Conservation (phyloP, 176 grass and related monocot species). For the Bonia amplexicaulis region DNA sequence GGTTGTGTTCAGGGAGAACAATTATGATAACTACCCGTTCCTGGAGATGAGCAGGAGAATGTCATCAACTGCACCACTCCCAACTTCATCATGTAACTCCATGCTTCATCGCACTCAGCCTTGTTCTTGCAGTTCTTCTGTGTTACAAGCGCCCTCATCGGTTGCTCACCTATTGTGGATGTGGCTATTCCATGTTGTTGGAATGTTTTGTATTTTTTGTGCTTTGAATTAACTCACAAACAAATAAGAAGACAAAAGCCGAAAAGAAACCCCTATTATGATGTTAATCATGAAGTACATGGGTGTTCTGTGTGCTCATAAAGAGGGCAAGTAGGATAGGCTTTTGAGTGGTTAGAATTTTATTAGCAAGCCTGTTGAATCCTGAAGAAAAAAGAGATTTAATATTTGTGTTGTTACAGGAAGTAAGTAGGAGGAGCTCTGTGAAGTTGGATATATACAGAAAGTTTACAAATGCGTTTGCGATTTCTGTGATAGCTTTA, state of each 20-base stretch:
- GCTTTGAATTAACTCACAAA: background rate
- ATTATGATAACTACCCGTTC: slow-evolving; percentile 94
- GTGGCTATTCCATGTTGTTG: background rate
- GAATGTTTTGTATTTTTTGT: background rate
- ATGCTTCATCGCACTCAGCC: background rate
- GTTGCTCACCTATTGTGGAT: background rate
- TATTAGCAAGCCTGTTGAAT: slow-evolving; percentile 15
- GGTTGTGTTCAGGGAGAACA: slow-evolving; percentile 67
- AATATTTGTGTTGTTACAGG: background rate
- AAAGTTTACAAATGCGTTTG: slow-evolving; percentile 93
- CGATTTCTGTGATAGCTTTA: slow-evolving; percentile 80
- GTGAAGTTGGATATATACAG: slow-evolving; percentile 95
- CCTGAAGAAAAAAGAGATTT: background rate
- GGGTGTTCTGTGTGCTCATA: background rate
- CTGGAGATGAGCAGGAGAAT: slow-evolving; percentile 84
- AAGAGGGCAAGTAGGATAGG: slow-evolving; percentile 1
- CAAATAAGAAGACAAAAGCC: background rate
- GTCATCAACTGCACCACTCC: slow-evolving; percentile 89
- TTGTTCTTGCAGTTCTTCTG: background rate
- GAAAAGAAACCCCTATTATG: background rate
- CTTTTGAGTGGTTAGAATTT: background rate
- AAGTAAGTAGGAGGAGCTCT: slow-evolving; percentile 48
- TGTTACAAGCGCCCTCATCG: background rate
- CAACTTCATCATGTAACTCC: slow-evolving; percentile 79
- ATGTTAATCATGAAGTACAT: background rate